Conservation (phyloP, 352 stramenopile genomes). For the Pythium apleroticum region DNA sequence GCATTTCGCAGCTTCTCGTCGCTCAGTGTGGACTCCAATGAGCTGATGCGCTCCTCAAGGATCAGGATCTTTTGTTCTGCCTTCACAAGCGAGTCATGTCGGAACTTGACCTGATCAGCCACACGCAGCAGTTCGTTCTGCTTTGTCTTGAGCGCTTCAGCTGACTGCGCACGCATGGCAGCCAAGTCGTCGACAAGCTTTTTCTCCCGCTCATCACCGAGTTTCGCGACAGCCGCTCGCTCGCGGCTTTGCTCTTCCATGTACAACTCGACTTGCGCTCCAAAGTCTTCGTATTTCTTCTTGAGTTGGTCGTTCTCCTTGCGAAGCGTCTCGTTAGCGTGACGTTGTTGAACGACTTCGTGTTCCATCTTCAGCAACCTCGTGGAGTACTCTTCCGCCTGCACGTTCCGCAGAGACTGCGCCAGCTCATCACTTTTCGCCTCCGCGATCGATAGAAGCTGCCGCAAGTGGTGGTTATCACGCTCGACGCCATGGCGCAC, state of each 20-base stretch:
- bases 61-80: conserved; percentile 46
- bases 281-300: conserved; percentile 74
- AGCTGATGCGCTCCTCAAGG: conserved; percentile 39
- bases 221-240: conserved; percentile 1
- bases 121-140: conserved; percentile 48
- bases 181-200: conserved; percentile 44
- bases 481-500: conserved; percentile 52
- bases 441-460: conserved; percentile 51
- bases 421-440: conserved; percentile 44
- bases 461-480: conserved; percentile 50
- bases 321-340: conserved; percentile 32
- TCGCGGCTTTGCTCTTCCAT: conserved; percentile 65
- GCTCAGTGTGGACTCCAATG: conserved; percentile 32
- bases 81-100: conserved; percentile 51
- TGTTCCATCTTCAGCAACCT: conserved; percentile 52
- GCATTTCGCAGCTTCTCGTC: conserved; percentile 47
- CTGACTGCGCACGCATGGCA: conserved; percentile 31
- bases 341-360: conserved; percentile 41
- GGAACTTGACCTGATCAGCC: conserved; percentile 57
- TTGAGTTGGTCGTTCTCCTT: conserved; percentile 61
- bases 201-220: conserved; percentile 37
- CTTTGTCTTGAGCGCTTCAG: conserved; percentile 52
- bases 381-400: conserved; percentile 47
- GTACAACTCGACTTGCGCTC: conserved; percentile 65
- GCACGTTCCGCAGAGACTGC: conserved; percentile 39